Evolutionary conservation across 2,329 filamentous ascomycete genomes (phyloP).

Genomic region (Diaporthe nobilis): DNA sequence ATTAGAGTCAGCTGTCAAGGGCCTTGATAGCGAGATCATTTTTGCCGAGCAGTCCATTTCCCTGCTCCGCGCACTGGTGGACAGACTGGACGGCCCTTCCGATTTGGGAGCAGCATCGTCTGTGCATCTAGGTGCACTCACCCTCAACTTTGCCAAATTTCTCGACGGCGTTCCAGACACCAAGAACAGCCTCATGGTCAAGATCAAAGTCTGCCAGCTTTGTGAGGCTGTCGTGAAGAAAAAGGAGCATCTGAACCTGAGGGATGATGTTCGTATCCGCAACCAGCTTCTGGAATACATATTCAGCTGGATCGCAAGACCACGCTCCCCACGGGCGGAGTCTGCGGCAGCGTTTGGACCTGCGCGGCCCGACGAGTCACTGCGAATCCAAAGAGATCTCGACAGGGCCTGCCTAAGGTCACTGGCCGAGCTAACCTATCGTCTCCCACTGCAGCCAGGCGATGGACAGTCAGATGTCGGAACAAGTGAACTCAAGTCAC

Average conservation of each 20-base stretch:
- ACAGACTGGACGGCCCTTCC: slow-evolving; percentile 73
- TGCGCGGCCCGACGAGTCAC: slow-evolving; percentile 69
- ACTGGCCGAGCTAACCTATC: slow-evolving; percentile 76
- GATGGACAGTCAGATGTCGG: slow-evolving; percentile 77
- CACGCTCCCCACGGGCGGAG: slow-evolving; percentile 65
- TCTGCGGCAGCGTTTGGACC: slow-evolving; percentile 52
- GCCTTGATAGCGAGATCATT: slow-evolving; percentile 72
- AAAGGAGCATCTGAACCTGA: slow-evolving; percentile 77
- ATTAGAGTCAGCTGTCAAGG: slow-evolving; percentile 64
- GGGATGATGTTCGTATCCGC: slow-evolving; percentile 77
- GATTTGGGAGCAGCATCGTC: slow-evolving; percentile 74
- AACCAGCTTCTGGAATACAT: slow-evolving; percentile 79
- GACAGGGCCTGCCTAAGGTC: slow-evolving; percentile 76
- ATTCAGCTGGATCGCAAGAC: slow-evolving; percentile 77
- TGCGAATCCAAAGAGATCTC: slow-evolving; percentile 73
- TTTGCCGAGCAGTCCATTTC: slow-evolving; percentile 79
- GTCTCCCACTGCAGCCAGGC: slow-evolving; percentile 75
- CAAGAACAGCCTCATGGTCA: slow-evolving; percentile 71
- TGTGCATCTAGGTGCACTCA: slow-evolving; percentile 74
- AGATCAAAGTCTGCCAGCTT: slow-evolving; percentile 78
- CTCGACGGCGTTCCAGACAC: slow-evolving; percentile 71
- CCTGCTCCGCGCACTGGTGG: slow-evolving; percentile 73
- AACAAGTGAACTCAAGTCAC: slow-evolving; percentile 77
- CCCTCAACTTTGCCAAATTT: slow-evolving; percentile 77
- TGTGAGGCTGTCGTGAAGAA: slow-evolving; percentile 75